phyloP scores from a whole-genome alignment of 345 rosid genomes.

The Gossypium ekmanianum region DNA sequence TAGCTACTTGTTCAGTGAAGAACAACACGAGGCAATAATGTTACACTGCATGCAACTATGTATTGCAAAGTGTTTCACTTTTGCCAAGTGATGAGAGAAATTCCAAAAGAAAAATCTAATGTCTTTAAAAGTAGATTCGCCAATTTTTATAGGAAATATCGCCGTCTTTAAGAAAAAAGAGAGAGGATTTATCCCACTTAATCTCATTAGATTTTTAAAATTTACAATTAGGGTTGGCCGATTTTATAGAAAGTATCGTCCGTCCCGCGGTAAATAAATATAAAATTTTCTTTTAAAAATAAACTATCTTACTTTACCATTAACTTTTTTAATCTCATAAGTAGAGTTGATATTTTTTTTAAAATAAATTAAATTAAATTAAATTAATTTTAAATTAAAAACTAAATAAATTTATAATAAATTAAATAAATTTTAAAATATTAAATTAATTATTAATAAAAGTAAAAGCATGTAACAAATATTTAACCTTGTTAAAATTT shows the following conservation, averaged over 20 bases:
- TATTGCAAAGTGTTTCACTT: neutral
- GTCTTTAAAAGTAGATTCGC: neutral
- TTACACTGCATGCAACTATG: neutral
- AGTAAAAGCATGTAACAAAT: neutral
- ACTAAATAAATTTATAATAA: neutral
- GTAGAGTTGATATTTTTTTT: too few relatives aligned
- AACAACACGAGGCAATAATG: neutral
- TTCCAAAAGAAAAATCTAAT: neutral
- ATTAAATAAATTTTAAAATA: neutral
- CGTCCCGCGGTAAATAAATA: neutral
- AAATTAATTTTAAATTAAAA: too few relatives aligned
- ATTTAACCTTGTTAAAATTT: neutral
- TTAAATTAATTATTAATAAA: neutral
- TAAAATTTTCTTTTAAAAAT: too few relatives aligned
- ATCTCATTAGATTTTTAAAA: too few relatives aligned
- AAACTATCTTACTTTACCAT: too few relatives aligned
- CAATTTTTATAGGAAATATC: neutral
- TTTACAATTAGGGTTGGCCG: neutral
- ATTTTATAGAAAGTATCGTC: neutral
- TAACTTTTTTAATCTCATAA: too few relatives aligned
- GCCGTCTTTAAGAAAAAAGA: neutral
- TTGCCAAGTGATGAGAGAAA: neutral
- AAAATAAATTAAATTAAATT: too few relatives aligned
- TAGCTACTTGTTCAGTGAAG: neutral
- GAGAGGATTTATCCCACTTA: too few relatives aligned